A percentile compares a stretch with the other conserved stretches of the same genome.
Evolutionary conservation across 2,329 filamentous ascomycete genomes (phyloP).

Genomic region (Waltergamsia citrina): DNA sequence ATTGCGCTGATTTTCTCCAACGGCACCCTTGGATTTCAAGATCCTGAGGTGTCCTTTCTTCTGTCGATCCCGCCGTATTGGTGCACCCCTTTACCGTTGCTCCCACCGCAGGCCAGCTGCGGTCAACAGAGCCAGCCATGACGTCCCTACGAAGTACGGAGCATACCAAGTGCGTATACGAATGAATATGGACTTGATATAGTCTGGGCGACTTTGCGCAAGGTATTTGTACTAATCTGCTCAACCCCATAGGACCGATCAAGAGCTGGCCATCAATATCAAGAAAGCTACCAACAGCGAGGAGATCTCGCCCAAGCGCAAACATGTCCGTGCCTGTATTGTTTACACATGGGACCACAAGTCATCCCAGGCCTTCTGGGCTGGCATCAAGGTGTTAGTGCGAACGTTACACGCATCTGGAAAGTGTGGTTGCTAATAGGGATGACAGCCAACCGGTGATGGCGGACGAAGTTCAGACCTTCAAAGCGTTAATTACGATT

Average conservation of each 20-base stretch:
- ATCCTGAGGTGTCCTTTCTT: background rate
- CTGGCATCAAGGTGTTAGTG: conserved; percentile 92
- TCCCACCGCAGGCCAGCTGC: conserved; percentile 3
- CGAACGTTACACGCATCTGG: too few relatives aligned
- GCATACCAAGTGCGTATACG: conserved; percentile 22
- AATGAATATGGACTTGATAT: too few relatives aligned
- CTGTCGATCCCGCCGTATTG: background rate
- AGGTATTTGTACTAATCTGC: conserved; percentile 1
- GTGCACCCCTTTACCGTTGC: conserved; percentile 4
- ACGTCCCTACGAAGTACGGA: conserved; percentile 22
- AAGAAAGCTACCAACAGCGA: conserved; percentile 61
- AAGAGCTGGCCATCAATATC: conserved; percentile 61
- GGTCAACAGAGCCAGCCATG: conserved; percentile 10
- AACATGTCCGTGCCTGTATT: conserved; percentile 96
- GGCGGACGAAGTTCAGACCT: conserved; percentile 96
- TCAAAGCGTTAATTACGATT: conserved; percentile 94
- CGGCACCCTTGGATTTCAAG: background rate
- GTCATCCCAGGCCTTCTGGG: conserved; percentile 90
- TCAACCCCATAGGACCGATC: conserved; percentile 47
- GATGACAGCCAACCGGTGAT: conserved; percentile 80
- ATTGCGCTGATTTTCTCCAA: too few relatives aligned
- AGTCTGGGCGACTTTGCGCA: too few relatives aligned
- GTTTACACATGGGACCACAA: conserved; percentile 99
- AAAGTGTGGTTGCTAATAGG: too few relatives aligned
- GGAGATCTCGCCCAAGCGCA: conserved; percentile 62